These are phyloP conservation scores for Hanseniaspora singularis DNA, from an alignment of 805 yeast genomes.

Conservation along the genomic window DNA sequence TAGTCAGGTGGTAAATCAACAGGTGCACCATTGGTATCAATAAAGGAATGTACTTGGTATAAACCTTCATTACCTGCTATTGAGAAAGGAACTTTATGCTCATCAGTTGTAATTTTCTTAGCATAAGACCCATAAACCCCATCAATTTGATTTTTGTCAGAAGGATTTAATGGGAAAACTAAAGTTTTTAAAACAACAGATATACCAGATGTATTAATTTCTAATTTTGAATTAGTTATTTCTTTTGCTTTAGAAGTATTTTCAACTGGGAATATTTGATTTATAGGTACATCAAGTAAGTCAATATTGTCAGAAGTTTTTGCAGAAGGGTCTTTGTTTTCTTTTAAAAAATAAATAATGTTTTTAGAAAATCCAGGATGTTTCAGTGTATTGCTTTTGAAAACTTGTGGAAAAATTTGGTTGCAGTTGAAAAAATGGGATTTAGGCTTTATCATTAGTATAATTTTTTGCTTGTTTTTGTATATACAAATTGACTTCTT, in stretches of 20 bases:
- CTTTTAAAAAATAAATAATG: neutral
- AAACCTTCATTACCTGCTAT: constrained; percentile 92
- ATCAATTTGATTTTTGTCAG: constrained; percentile 72
- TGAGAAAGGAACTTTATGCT: constrained; percentile 55
- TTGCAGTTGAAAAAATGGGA: neutral
- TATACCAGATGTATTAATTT: neutral
- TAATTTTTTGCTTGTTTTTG: too few relatives aligned
- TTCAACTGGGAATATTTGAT: neutral
- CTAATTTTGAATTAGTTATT: neutral
- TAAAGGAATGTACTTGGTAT: constrained; percentile 45
- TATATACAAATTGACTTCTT: too few relatives aligned
- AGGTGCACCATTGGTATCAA: neutral
- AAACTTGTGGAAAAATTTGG: neutral
- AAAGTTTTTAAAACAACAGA: constrained; percentile 49
- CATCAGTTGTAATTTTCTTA: constrained; percentile 38
- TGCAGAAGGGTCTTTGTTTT: neutral
- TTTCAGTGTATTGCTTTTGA: neutral
- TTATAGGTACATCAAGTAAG: neutral
- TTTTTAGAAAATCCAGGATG: neutral
- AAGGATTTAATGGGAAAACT: constrained; percentile 82
- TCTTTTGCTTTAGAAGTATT: neutral
- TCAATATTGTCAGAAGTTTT: neutral
- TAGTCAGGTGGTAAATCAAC: constrained; percentile 45
- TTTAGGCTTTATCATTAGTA: too few relatives aligned
- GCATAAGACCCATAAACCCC: constrained; percentile 82